Evolutionary conservation across 2,329 filamentous ascomycete genomes (phyloP), one percentile per base, ranked within the genome.

Genomic region (Epichloe uncinata): DNA sequence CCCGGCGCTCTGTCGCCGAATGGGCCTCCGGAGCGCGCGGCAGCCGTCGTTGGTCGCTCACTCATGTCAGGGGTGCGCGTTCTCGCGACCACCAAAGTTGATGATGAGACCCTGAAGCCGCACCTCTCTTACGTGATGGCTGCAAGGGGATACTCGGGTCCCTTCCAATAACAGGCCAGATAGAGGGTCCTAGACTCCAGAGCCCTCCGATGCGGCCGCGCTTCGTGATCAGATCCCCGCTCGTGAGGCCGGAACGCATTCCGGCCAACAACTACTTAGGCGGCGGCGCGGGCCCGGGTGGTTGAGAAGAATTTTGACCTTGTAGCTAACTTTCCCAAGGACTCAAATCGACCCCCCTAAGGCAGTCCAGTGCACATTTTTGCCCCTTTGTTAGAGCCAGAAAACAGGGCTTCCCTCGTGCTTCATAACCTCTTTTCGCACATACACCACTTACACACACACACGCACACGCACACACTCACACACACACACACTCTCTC

Each of bases 191-290:
- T 50, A 50, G 49, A 30, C 30, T 30, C 51, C 35, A n/a, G 35
- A 37, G 15, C 5, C 55, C 55, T 53, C 53, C 53, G 50, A 54
- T 55, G 50, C 34, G 48, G 54, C 50, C 47, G 53, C 49, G 50
- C 48, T 52, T 56, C 52, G 52, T 57, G 53, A 54, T 50, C 37
- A 13, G 36, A 48, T 53, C 62, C 62, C 59, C 61, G 59, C 60
- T 54, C 53, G 49, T 53, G 61, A 64, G 69, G 69, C 69, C 69
- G 70, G 70, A 72, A 71, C 61, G 7, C 18, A 65, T 73, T 72
- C 70, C 70, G 70, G 71, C 71, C 71, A 69, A 65, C 47, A 62
- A 61, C 60, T 72, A 73, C 70, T 72, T 73, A 69, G 67, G 63
- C 66, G 63, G 58, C 62, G 57, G 53, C 54, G 60, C 56, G 55